Conservation (phyloP, 208 protist species). For the Wallacemonas collosoma region DNA sequence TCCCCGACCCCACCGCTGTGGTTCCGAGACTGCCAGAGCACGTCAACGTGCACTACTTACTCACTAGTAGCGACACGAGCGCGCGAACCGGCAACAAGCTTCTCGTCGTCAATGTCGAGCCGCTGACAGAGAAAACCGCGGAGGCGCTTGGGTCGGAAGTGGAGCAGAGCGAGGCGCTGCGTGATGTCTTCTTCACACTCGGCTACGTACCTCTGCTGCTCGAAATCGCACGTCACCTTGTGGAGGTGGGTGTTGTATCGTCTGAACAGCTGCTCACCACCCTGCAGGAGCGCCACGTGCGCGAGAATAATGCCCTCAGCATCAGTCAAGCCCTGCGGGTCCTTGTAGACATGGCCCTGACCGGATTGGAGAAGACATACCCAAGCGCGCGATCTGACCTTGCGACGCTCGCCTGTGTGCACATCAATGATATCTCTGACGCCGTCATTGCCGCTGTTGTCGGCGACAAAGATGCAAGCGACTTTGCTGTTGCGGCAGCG, state of each 20-base stretch:
- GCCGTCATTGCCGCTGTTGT: constrained; percentile 49
- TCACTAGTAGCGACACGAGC: constrained; percentile 51
- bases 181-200: constrained; percentile 37
- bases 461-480: constrained; percentile 33
- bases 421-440: constrained; percentile 60
- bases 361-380: constrained; percentile 37
- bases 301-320: constrained; percentile 51
- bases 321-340: constrained; percentile 52
- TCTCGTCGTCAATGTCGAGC: constrained; percentile 27
- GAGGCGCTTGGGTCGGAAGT: constrained; percentile 43
- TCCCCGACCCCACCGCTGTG: constrained; percentile 29
- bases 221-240: constrained; percentile 48
- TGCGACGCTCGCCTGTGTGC: constrained; percentile 55
- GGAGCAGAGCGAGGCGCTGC: constrained; percentile 24
- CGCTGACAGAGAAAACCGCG: constrained; percentile 38
- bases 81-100: constrained; percentile 28
- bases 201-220: constrained; percentile 79
- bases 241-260: constrained; percentile 38
- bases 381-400: constrained; percentile 39
- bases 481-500: constrained; percentile 43
- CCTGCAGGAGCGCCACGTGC: constrained; percentile 34
- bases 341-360: constrained; percentile 52
- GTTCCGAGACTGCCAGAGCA: constrained; percentile 55
- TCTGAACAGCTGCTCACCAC: constrained; percentile 24
- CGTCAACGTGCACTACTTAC: constrained; percentile 60